Evolutionary conservation across 78 protist genomes (phyloP), one percentile per base, ranked within the genome.

Genomic region (Guillardia theta): DNA sequence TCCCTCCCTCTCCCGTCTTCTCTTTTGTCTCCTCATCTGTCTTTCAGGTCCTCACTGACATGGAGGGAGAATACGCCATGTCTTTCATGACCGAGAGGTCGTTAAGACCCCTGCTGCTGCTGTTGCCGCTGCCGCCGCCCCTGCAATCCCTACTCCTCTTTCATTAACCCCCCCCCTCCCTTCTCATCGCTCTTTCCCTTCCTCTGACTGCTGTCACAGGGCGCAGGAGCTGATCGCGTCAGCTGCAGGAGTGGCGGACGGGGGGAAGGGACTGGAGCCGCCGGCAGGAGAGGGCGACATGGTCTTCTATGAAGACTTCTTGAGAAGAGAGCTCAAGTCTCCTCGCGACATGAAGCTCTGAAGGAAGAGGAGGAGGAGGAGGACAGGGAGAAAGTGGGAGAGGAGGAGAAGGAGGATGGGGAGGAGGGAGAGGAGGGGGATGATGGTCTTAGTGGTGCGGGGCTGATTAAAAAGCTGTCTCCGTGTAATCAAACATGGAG

Each of bases 321-420:
- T 70, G 87, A 37, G 87, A 37, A 70, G 37, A 43, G 87, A 70
- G 87, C 87, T 70, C 44, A 70, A 70, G 44, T 70, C 87, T 27
- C 87, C 87, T 37, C 87, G 87, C 87, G 87, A 70, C 44, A 37
- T 70, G 47, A 70, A 70, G 22, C 87, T 70, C 45, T 70, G n/a
- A n/a, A n/a, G n/a, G n/a, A n/a, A n/a, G n/a, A n/a, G n/a, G n/a
- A n/a, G n/a, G n/a, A n/a, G n/a, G n/a, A n/a, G n/a, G n/a, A n/a
- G n/a, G n/a, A n/a, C n/a, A n/a, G n/a, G n/a, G n/a, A n/a, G n/a
- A n/a, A n/a, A n/a, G n/a, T n/a, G n/a, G n/a, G n/a, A n/a, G n/a
- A n/a, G n/a, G n/a, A n/a, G n/a, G n/a, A n/a, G n/a, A n/a, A n/a
- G n/a, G n/a, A n/a, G n/a, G n/a, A n/a, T n/a, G n/a, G n/a, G n/a